Evolutionary conservation across 1,284 basidiomycete genomes (phyloP), one percentile per base, ranked within the genome.

Genomic region (Cystobasidiaceae sp.): DNA sequence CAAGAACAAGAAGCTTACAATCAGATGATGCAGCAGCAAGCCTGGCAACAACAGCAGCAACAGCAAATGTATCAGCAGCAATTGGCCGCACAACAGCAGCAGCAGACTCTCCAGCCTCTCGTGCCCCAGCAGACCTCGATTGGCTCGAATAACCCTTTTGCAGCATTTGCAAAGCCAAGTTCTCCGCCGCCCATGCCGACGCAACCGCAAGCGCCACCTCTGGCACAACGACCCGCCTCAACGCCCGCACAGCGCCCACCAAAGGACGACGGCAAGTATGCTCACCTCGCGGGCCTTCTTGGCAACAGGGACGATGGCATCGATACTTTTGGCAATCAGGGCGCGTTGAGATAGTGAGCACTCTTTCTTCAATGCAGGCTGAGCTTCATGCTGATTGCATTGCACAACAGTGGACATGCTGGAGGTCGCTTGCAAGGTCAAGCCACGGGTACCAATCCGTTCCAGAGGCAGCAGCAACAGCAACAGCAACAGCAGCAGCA

Each of bases 91-190:
- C 76, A 77, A 66, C 67, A 61, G 17, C 74, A 76, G 56, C 76
- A 77, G 17, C 68, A 62, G 25, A 72, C 74, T n/a, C 73, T 74
- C 62, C 77, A 77, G 63, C 75, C 77, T 3, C 73, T 82, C 23
- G 73, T 79, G 65, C 78, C 83, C 5, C 83, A 85, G 69, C 80
- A 79, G 21, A 85, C 83, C 1, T 81, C 81, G 4, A 83, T 83
- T 70, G 91, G 92, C 15, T 90, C 90, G 45, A 97, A 97, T 82
- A 97, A 97, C 76, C 93, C 93, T 0, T 97, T 96, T 74, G 88
- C 88, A 0, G 70, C 70, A 23, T 71, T 74, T 65, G 70, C 73
- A 27, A 55, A 70, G 3, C 69, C 72, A 8, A 67, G 70, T 17
- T 65, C 58, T 13, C 23, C 64, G 19, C 69, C 50, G 27, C 60